Percentiles rank a stretch among this genome's conserved stretches.
These are phyloP conservation scores for Eucalyptus cladocalyx DNA, from an alignment of 345 rosid genomes.

Conservation along the genomic window DNA sequence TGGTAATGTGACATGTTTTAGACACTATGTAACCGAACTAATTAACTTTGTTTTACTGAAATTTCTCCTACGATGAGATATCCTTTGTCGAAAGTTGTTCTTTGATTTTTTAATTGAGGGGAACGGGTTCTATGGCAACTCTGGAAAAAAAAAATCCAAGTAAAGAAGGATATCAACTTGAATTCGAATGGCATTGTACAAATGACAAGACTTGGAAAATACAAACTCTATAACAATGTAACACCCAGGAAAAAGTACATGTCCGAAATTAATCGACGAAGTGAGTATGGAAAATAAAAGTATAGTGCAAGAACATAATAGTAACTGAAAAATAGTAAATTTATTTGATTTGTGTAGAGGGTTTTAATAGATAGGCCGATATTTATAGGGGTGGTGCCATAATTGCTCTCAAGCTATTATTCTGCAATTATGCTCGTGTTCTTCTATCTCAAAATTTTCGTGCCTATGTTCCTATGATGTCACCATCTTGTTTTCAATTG, in stretches of 20 bases:
- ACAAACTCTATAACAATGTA: no score
- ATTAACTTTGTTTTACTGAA: neutral
- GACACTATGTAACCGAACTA: neutral
- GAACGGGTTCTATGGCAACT: neutral
- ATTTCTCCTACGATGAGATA: neutral
- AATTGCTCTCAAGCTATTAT: no score
- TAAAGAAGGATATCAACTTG: neutral
- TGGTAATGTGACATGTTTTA: neutral
- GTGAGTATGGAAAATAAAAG: neutral
- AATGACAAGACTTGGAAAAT: no score
- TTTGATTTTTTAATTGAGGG: neutral
- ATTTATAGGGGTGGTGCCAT: neutral
- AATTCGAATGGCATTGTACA: neutral
- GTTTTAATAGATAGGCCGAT: neutral
- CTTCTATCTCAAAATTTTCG: neutral
- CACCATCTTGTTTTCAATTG: neutral
- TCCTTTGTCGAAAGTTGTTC: no score
- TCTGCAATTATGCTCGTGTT: fast-evolving
- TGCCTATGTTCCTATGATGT: neutral
- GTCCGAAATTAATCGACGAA: fast-evolving
- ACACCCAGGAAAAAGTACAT: no score
- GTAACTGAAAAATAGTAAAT: no score
- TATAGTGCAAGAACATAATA: no score
- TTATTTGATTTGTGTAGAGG: neutral
- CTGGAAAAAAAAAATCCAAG: neutral